Percentiles rank a stretch among this genome's conserved stretches.
phyloP scores from a whole-genome alignment of 306 rosid species.

The Macrotyloma uniflorum region DNA sequence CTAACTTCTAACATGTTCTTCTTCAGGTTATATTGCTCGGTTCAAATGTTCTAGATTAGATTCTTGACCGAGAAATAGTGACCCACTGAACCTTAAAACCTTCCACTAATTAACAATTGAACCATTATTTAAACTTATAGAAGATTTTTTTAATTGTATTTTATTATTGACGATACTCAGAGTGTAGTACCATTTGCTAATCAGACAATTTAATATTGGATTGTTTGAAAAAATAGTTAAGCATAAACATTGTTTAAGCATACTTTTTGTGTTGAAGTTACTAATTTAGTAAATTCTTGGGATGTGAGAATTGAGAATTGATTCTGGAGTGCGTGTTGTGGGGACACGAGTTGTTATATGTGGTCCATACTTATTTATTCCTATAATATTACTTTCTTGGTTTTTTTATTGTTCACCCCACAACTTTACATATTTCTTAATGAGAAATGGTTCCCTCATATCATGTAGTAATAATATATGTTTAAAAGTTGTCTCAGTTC shows the following conservation, averaged over 20 bases:
- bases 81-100: not conserved
- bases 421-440: not conserved
- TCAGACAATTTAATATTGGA: not conserved
- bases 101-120: too few relatives aligned
- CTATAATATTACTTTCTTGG: not conserved
- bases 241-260: not conserved
- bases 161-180: too few relatives aligned
- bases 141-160: too few relatives aligned
- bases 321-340: not conserved
- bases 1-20: too few relatives aligned
- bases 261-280: not conserved
- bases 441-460: not conserved
- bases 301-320: not conserved
- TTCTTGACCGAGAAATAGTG: not conserved
- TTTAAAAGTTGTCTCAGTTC: not conserved
- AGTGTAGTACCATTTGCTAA: not conserved
- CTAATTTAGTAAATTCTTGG: not conserved
- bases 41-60: not conserved
- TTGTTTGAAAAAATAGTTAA: not conserved
- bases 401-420: not conserved
- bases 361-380: not conserved
- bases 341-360: conserved; percentile 7
- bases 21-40: not conserved
- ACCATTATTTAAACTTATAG: too few relatives aligned
- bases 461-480: not conserved